These are phyloP conservation scores for Simplicillium aogashimaense DNA, from an alignment of 2,329 filamentous ascomycete species.

Conservation along the genomic window DNA sequence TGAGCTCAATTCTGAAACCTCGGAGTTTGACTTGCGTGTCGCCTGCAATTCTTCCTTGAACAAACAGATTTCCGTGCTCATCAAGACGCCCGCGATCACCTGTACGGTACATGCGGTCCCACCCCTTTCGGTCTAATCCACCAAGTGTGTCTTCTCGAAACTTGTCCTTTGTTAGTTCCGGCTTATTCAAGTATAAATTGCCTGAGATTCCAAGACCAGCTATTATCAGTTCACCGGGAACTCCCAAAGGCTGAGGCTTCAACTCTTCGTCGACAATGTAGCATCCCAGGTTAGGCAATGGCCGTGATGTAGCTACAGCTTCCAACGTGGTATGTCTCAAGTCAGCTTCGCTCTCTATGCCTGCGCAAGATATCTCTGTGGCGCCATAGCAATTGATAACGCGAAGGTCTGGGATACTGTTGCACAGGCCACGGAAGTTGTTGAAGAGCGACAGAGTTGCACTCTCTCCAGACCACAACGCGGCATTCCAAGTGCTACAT, in stretches of 20 bases:
- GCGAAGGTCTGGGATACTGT: background rate
- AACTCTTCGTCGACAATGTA: constrained; percentile 27
- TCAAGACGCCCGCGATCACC: constrained; percentile 22
- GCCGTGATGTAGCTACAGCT: background rate
- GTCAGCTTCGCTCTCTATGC: constrained; percentile 2
- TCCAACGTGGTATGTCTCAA: background rate
- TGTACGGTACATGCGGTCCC: constrained; percentile 20
- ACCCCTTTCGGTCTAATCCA: background rate
- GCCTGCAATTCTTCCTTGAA: constrained; percentile 20
- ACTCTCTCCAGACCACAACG: background rate
- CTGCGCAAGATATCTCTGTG: constrained; percentile 1
- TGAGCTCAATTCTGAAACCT: constrained; percentile 29
- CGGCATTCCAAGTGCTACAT: background rate
- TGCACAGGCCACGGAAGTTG: constrained; percentile 1
- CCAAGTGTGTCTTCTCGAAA: background rate
- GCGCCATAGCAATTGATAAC: constrained; percentile 3
- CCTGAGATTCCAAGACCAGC: constrained; percentile 25
- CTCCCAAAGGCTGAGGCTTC: constrained; percentile 8
- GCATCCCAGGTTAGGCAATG: constrained; percentile 17
- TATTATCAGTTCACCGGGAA: constrained; percentile 8
- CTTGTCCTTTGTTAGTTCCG: constrained; percentile 6
- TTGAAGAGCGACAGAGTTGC: background rate
- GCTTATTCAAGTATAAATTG: constrained; percentile 24
- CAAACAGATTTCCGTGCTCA: constrained; percentile 16
- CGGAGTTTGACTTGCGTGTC: constrained; percentile 29